A percentile compares a stretch with the other conserved stretches of the same genome.
These are phyloP conservation scores for Leccinum griseonigrum DNA, from an alignment of 1,284 basidiomycete species.

Conservation along the genomic window DNA sequence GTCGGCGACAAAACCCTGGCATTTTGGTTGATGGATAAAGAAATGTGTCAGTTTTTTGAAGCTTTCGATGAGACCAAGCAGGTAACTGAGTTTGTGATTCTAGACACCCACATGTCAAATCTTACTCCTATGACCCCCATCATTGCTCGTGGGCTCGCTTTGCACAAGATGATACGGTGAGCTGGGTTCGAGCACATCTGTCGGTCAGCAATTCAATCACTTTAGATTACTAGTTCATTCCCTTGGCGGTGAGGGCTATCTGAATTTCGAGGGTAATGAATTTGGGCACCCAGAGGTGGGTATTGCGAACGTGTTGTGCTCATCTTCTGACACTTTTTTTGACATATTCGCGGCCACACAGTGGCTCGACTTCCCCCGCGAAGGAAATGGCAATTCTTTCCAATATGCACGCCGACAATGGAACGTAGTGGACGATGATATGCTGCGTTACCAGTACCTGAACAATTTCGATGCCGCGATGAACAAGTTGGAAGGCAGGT, in stretches of 20 bases:
- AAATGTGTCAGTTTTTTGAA: constrained; percentile 74
- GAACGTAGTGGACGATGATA: constrained; percentile 85
- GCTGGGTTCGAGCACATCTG: constrained; percentile 15
- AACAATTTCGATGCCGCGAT: constrained; percentile 94
- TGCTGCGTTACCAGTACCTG: constrained; percentile 90
- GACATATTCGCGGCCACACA: constrained; percentile 30
- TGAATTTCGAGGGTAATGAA: constrained; percentile 98
- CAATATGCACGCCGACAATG: constrained; percentile 95
- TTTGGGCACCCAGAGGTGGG: constrained; percentile 93
- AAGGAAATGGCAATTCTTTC: constrained; percentile 93
- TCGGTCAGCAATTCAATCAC: constrained; percentile 3
- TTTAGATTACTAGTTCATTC: constrained; percentile 84
- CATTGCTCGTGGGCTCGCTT: constrained; percentile 84
- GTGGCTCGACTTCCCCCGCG: constrained; percentile 99
- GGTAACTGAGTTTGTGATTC: constrained; percentile 35
- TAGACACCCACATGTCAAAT: constrained; percentile 96
- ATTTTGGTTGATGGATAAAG: constrained; percentile 99
- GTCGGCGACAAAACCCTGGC: constrained; percentile 98
- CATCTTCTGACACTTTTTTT: neutral
- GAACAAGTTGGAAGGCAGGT: constrained; percentile 81
- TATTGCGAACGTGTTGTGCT: constrained; percentile 1
- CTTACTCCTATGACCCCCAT: constrained; percentile 81
- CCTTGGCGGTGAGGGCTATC: constrained; percentile 94
- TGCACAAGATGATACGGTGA: constrained; percentile 98
- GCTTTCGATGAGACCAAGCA: constrained; percentile 17